These are phyloP conservation scores for Fragaria iinumae DNA, from an alignment of 306 rosid species.

Conservation along the genomic window DNA sequence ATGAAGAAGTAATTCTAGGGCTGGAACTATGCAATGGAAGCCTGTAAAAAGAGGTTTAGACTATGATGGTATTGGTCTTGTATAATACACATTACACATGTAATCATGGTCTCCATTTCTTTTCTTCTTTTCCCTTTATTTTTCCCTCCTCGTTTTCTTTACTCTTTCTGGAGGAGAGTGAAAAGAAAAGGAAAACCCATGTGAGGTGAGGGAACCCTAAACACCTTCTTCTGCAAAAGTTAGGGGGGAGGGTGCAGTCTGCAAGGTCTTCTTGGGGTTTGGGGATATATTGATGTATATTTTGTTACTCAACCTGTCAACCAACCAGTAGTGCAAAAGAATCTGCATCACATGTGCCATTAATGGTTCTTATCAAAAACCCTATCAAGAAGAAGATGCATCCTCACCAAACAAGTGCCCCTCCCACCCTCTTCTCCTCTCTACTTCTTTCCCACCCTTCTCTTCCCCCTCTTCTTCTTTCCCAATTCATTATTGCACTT, in stretches of 20 bases:
- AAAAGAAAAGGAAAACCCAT: background rate
- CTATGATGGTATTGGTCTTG: background rate
- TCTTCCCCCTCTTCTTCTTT: background rate
- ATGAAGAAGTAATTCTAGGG: background rate
- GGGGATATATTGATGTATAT: background rate
- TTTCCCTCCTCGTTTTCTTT: background rate
- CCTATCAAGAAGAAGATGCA: background rate
- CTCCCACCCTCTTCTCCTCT: background rate
- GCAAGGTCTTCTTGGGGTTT: slow-evolving; percentile 9
- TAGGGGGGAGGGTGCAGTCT: background rate
- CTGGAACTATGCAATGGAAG: background rate
- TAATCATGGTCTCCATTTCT: background rate
- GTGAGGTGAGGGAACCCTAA: slow-evolving; percentile 1
- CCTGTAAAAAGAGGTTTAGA: too few species aligned
- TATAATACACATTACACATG: background rate
- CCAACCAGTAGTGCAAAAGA: slow-evolving; percentile 16
- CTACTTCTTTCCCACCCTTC: background rate
- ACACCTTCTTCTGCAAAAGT: background rate
- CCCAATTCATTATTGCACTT: too few species aligned
- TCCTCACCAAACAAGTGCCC: slow-evolving; percentile 8
- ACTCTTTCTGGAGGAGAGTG: background rate
- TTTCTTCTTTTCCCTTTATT: too few species aligned
- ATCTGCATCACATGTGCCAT: slow-evolving; percentile 30
- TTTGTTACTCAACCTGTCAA: background rate
- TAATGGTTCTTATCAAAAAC: slow-evolving; percentile 31